Percentiles rank a stretch among this genome's conserved stretches.
phyloP scores from a whole-genome alignment of 1,284 basidiomycete species.

The Tremellales sp. region DNA sequence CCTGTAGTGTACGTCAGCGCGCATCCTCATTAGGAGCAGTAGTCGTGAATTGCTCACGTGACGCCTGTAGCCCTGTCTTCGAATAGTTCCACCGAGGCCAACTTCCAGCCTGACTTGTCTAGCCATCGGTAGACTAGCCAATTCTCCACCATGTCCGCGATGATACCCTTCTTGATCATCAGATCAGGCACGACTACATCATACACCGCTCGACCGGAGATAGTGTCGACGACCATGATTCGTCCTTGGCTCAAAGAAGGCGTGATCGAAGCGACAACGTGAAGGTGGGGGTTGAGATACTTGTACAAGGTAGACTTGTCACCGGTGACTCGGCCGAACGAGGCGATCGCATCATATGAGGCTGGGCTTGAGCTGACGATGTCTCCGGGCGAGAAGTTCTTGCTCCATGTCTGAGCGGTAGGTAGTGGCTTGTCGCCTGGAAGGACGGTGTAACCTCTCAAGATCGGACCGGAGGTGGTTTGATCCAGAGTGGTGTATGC shows the following conservation, averaged over 20 bases:
- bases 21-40: no score
- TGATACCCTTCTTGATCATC: conserved; percentile 51
- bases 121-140: conserved; percentile 81
- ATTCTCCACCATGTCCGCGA: conserved; percentile 75
- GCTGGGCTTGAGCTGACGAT: conserved; percentile 45
- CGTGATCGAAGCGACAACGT: conserved; percentile 61
- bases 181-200: conserved; percentile 49
- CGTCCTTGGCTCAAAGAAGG: conserved; percentile 48
- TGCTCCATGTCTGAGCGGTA: conserved; percentile 54
- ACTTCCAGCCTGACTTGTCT: conserved; percentile 56
- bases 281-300: conserved; percentile 80
- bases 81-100: conserved; percentile 82
- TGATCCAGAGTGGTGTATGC: conserved; percentile 13
- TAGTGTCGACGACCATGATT: conserved; percentile 71
- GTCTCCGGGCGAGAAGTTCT: conserved; percentile 58
- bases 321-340: conserved; percentile 75
- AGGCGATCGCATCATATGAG: conserved; percentile 59
- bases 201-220: conserved; percentile 73
- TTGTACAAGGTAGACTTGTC: conserved; percentile 89
- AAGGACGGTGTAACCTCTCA: conserved; percentile 13
- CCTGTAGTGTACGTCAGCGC: conserved; percentile 52
- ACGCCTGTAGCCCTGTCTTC: conserved; percentile 68
- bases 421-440: conserved; percentile 2
- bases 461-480: conserved; percentile 15
- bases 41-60: conserved; percentile 54